Percentiles rank a stretch among this genome's conserved stretches.
These are phyloP conservation scores for Chlamydomonas sp. DNA, from an alignment of 139 green algal genomes.

Conservation along the genomic window DNA sequence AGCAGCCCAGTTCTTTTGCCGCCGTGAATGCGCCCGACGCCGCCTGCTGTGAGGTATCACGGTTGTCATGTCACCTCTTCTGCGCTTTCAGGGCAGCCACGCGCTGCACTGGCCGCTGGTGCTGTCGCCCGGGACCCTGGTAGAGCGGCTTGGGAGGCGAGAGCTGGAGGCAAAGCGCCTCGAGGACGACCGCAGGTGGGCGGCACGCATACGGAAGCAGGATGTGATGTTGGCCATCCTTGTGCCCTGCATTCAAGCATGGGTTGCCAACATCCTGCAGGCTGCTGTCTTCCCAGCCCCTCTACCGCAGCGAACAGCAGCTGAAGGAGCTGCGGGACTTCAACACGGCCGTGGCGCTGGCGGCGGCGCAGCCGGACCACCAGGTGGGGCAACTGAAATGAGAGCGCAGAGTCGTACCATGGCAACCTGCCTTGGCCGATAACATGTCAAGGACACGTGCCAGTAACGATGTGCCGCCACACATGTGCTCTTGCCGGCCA, in stretches of 20 bases:
- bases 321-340: slow-evolving; percentile 33
- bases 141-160: slow-evolving; percentile 66
- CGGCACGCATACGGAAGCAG: background rate
- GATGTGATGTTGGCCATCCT: background rate
- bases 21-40: background rate
- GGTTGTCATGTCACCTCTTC: background rate
- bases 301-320: slow-evolving; percentile 20
- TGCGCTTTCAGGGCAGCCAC: slow-evolving; percentile 16
- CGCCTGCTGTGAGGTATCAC: background rate
- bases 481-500: background rate
- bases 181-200: slow-evolving; percentile 69
- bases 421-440: no score
- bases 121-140: slow-evolving; percentile 69
- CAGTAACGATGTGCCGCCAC: background rate
- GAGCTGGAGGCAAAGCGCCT: slow-evolving; percentile 84
- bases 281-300: background rate
- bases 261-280: background rate
- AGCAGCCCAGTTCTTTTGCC: background rate
- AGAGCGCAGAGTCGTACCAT: no score
- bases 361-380: background rate
- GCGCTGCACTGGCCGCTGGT: slow-evolving; percentile 85
- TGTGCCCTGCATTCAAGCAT: background rate
- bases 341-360: slow-evolving; percentile 23
- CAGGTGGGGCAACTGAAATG: background rate
- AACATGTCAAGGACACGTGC: background rate